phyloP scores from a whole-genome alignment of 164 flowering plant species.

The Dillenia turbinata region DNA sequence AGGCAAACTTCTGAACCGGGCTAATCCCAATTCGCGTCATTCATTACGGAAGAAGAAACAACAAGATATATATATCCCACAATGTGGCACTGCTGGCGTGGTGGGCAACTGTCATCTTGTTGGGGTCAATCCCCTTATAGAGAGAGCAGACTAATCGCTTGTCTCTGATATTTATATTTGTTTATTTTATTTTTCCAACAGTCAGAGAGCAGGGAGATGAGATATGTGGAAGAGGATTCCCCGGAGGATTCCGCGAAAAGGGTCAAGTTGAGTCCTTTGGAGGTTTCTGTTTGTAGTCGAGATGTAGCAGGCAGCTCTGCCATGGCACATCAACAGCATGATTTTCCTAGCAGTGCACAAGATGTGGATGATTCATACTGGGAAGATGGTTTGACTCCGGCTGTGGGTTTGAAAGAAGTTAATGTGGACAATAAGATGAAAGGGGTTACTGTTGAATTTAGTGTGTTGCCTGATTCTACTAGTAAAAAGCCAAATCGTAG shows the following conservation, averaged over 20 bases:
- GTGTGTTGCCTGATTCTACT: constrained; percentile 36
- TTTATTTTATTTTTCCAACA: constrained; percentile 10
- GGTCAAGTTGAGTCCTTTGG: constrained; percentile 7
- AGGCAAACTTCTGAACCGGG: constrained; percentile 26
- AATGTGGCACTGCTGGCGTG: constrained; percentile 14
- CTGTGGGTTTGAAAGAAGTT: constrained; percentile 9
- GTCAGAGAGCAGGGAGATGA: constrained; percentile 17
- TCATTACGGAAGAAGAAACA: constrained; percentile 22
- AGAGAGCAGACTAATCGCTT: neutral
- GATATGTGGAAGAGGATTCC: constrained; percentile 10
- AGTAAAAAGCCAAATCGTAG: constrained; percentile 44
- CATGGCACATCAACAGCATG: constrained; percentile 4
- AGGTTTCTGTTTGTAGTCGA: constrained; percentile 7
- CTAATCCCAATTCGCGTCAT: constrained; percentile 9
- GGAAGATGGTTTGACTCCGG: constrained; percentile 69
- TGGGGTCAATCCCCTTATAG: too few relatives aligned
- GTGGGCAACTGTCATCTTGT: constrained; percentile 4
- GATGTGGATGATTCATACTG: constrained; percentile 61
- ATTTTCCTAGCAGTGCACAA: constrained; percentile 19
- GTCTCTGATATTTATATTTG: neutral
- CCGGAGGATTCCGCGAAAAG: neutral
- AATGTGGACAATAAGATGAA: constrained; percentile 11
- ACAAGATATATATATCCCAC: constrained; percentile 14
- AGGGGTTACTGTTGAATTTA: constrained; percentile 58
- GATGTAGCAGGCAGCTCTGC: constrained; percentile 5